Evolutionary conservation across 1,284 basidiomycete species (phyloP), one percentile per base, ranked within the genome.

Genomic region (Leccinum subrobustum): DNA sequence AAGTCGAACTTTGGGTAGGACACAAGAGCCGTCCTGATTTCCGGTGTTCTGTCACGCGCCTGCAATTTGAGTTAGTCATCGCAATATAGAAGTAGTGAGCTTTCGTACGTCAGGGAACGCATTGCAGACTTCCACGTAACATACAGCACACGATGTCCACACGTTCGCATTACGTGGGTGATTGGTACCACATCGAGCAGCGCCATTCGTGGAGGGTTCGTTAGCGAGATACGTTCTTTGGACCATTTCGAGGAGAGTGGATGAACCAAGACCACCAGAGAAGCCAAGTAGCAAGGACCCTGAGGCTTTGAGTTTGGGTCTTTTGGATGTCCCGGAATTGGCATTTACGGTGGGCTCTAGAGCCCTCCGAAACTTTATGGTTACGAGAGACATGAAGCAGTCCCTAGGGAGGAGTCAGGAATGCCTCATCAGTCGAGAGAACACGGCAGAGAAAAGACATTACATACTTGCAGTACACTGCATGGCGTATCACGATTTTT

Each of bases 381-480:
- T 78, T 3, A 91, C 77, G 37, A 88, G 78, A 3, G 84, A 80
- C 52, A 80, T 77, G 72, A 92, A 91, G 67, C 91, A 92, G 9
- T 81, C 78, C 76, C 90, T 92, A 65, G 3, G 52, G 44, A 48
- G 18, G 6, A 23, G 31, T 58, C 35, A 57, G 29, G 50, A 52
- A 54, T 20, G 1, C 18, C 9, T 37, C 18, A 37, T 16, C 2
- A 20, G 52, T 51, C 14, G 7, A 25, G 48, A 37, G 33, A 47
- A 25, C 1, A 44, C 2, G 14, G 12, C 6, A 42, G 27, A 2
- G 16, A 12, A 7, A 42, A 27, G 27, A 37, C 23, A 8, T 31
- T 25, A 59, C 85, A 69, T 70, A 91, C 90, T 86, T 91, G 88
- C 91, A 93, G 70, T 92, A 93, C 16, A 91, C 87, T 25, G 88